These are phyloP conservation scores for Fraxinus cuspidata DNA, from an alignment of 257 asterid genomes.

Conservation along the genomic window DNA sequence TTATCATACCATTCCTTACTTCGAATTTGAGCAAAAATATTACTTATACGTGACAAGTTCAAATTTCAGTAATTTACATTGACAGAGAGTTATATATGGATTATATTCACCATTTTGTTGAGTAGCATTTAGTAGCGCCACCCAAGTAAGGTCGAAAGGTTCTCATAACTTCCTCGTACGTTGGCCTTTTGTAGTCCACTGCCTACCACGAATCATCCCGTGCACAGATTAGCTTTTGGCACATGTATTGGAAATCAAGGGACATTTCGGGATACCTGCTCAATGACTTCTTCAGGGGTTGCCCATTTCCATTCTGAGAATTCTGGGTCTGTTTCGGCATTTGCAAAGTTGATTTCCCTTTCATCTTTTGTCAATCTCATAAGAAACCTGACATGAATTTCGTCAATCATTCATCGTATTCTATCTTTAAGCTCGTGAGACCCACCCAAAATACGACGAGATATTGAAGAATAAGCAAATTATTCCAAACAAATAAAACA, in stretches of 20 bases:
- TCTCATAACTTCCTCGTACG: conserved; percentile 81
- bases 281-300: conserved; percentile 77
- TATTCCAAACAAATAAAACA: not conserved
- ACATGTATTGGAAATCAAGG: not conserved
- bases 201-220: conserved; percentile 46
- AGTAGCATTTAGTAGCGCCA: conserved; percentile 39
- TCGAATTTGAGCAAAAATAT: too few species aligned
- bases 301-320: conserved; percentile 99
- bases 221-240: conserved; percentile 15
- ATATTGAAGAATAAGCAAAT: not conserved
- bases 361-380: conserved; percentile 76
- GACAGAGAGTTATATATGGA: not conserved
- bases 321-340: conserved; percentile 75
- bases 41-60: too few species aligned
- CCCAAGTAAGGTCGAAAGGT: conserved; percentile 56
- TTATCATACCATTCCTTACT: too few species aligned
- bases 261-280: conserved; percentile 57
- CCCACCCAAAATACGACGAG: not conserved
- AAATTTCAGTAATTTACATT: too few species aligned
- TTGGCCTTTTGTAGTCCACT: conserved; percentile 96
- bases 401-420: not conserved
- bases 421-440: conserved; percentile 5
- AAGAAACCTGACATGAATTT: conserved; percentile 60
- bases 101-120: conserved; percentile 78
- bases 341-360: conserved; percentile 71